phyloP scores from a whole-genome alignment of 2,329 filamentous ascomycete species.

The Metarhizium anisopliae region DNA sequence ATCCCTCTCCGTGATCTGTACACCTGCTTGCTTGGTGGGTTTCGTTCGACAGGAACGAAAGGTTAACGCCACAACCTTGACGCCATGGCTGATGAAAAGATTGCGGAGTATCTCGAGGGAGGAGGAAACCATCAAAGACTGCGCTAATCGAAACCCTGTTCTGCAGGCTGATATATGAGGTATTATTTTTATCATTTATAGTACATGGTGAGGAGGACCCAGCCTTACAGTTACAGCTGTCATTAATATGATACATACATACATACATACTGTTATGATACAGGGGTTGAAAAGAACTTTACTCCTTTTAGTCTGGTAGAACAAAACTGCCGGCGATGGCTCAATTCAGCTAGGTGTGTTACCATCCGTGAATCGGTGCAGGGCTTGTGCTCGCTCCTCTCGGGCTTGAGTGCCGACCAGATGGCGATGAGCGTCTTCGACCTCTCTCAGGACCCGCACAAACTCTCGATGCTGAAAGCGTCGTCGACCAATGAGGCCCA shows the following conservation, averaged over 20 bases:
- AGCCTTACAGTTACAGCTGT: neutral
- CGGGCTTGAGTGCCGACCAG: slow-evolving; percentile 6
- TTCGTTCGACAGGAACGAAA: neutral
- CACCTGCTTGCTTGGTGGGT: neutral
- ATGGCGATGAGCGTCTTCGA: slow-evolving; percentile 16
- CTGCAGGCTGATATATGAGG: neutral
- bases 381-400: slow-evolving; percentile 8
- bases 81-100: neutral
- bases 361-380: slow-evolving; percentile 5
- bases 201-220: neutral
- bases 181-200: neutral
- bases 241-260: neutral
- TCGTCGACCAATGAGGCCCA: slow-evolving; percentile 10
- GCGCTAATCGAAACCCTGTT: too few relatives aligned
- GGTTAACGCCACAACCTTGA: neutral
- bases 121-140: too few relatives aligned
- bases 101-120: neutral
- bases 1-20: too few relatives aligned
- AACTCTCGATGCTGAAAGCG: slow-evolving; percentile 23
- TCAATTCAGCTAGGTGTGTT: neutral
- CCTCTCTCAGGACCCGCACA: slow-evolving; percentile 20
- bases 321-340: neutral
- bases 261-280: neutral
- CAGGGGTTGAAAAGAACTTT: neutral
- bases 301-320: neutral